Conservation (phyloP, 768 basidiomycete species). For the Cantharellus anzutake region DNA sequence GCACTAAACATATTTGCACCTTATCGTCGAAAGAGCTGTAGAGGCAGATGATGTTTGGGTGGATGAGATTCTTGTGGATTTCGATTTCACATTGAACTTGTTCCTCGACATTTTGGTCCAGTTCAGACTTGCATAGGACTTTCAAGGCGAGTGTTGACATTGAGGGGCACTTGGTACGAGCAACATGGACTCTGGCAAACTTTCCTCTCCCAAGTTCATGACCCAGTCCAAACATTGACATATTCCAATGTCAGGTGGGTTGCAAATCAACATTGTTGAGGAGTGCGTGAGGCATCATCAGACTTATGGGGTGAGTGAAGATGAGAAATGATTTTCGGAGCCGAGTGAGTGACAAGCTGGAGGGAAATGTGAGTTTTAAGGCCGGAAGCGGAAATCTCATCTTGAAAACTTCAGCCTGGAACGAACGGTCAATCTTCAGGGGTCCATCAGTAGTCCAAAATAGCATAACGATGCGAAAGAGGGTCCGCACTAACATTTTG, state of each 20-base stretch:
- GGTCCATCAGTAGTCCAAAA: no score
- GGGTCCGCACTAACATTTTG: no score
- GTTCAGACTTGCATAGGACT: conserved; percentile 91
- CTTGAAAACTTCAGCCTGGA: no score
- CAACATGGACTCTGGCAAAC: conserved; percentile 98
- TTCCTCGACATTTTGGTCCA: conserved; percentile 84
- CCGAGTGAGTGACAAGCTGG: no score
- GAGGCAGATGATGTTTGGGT: conserved; percentile 82
- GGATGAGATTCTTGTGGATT: conserved; percentile 88
- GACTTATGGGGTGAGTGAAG: no score
- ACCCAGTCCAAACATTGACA: conserved; percentile 83
- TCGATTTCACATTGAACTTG: conserved; percentile 96
- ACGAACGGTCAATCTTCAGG: no score
- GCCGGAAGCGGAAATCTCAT: no score
- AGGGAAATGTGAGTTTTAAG: no score
- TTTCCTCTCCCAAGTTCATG: conserved; percentile 96
- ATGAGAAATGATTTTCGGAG: no score
- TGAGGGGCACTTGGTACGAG: conserved; percentile 77
- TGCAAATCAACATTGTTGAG: conserved; percentile 15
- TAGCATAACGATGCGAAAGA: no score
- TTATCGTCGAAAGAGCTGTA: conserved; percentile 98
- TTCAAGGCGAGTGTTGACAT: conserved; percentile 93
- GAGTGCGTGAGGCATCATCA: no score
- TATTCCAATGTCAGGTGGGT: conserved; percentile 70
- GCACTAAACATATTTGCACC: conserved; percentile 93